Evolutionary conservation across 2,329 filamentous ascomycete genomes (phyloP).

Genomic region (Trichoderma hamatum): DNA sequence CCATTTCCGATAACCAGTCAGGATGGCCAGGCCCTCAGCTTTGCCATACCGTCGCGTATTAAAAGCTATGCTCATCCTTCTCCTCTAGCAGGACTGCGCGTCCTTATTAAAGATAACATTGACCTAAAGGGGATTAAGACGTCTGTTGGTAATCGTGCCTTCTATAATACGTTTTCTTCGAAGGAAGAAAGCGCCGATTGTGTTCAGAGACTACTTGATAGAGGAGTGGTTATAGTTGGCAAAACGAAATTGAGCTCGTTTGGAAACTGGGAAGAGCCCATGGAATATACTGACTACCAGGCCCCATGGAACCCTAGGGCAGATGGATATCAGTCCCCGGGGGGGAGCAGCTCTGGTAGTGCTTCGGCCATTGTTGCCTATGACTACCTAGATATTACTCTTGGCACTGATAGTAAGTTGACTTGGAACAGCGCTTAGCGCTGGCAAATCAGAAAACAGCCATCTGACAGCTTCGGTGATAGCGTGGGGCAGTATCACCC

Average conservation of each 20-base stretch:
- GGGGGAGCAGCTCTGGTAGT: neutral
- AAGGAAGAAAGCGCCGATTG: neutral
- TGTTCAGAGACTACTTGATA: neutral
- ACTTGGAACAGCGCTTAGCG: neutral
- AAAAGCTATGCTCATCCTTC: neutral
- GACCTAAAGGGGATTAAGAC: neutral
- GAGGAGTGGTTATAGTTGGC: neutral
- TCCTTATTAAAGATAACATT: slow-evolving; percentile 6
- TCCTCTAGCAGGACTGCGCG: neutral
- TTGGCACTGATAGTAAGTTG: slow-evolving; percentile 2
- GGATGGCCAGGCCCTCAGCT: neutral
- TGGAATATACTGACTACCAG: slow-evolving; percentile 6
- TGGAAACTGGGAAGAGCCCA: slow-evolving; percentile 6
- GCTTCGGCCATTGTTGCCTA: neutral
- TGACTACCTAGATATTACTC: neutral
- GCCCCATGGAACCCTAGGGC: neutral
- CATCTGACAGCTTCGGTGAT: neutral
- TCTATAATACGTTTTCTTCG: neutral
- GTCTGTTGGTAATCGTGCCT: neutral
- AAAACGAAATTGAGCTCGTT: neutral
- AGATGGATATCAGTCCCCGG: neutral
- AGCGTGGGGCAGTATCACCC: neutral
- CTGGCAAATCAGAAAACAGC: neutral
- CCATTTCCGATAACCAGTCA: neutral
- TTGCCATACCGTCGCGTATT: neutral